Base-by-base conservation (phyloP, 805 yeast genomes). In the Candida caryicola region DNA sequence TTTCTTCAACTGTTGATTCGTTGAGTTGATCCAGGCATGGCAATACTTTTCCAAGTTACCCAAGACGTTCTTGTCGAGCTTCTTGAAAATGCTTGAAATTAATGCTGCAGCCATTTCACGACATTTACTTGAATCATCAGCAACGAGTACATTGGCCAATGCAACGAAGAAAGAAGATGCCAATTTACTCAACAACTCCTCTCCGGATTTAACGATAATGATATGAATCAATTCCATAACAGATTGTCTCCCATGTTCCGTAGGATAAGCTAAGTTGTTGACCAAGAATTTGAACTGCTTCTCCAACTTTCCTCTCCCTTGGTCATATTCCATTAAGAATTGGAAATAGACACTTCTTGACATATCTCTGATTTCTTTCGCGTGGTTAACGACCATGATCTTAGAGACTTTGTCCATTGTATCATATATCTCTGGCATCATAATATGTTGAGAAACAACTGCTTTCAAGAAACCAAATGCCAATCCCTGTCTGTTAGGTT, bases 261-360 rank as follows among this genome's bases (percentile, higher is more conserved):
- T 81, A 4, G 95, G 90, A 56, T 93, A 93, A 17, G 80, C 74
- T 46, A 93, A 66, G 57, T 93, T 93, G 39, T 77, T 78, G 6
- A 90, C 85, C 60, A 93, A 69, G 55, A 83, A 81, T 46, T 82
- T 79, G 62, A 91, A 82, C 47, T 87, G 95, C 50, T 82, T 85
- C 46, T 85, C 93, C 33, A 93, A 59, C 46, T 87, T 76, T 3
- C 91, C 89, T 50, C 81, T 74, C 23, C 98, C 89, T 64, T 91
- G 97, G 51, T 95, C 98, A 54, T 86, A 93, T 51, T 89, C 96
- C 84, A 88, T 84, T 54, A 93, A 64, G 51, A 93, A 93, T 51
- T 82, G 89, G 58, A 79, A 84, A 56, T 80, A 93, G 2, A 85
- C 79, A 46, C 86, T 77, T 60, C 98, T 76, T 6, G 97, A 79